phyloP scores from a whole-genome alignment of 2,329 filamentous ascomycete species.

The Exophiala bonariae region DNA sequence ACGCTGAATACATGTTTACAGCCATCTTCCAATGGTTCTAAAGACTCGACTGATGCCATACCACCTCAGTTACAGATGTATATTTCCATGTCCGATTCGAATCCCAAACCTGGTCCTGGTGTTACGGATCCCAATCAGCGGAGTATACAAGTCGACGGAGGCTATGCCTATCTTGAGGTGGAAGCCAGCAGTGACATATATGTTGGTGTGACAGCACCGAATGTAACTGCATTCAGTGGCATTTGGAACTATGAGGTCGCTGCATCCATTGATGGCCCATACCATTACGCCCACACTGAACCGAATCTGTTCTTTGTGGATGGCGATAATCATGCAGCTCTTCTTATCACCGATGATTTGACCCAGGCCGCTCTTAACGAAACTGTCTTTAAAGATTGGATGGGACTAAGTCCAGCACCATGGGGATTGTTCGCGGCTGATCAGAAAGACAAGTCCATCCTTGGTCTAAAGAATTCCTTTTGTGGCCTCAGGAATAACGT shows the following conservation, averaged over 20 bases:
- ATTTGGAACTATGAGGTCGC: slow-evolving; percentile 80
- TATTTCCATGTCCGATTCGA: slow-evolving; percentile 65
- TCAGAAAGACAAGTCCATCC: slow-evolving; percentile 57
- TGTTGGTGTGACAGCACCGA: slow-evolving; percentile 72
- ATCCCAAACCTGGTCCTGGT: slow-evolving; percentile 67
- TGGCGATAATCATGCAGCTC: slow-evolving; percentile 74
- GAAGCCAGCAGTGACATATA: slow-evolving; percentile 69
- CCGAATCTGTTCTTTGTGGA: slow-evolving; percentile 79
- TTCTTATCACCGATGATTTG: slow-evolving; percentile 76
- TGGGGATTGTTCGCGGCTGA: slow-evolving; percentile 78
- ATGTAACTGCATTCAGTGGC: slow-evolving; percentile 62
- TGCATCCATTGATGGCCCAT: slow-evolving; percentile 75
- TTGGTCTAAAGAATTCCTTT: slow-evolving; percentile 75
- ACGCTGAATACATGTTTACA: slow-evolving; percentile 85
- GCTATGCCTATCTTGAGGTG: slow-evolving; percentile 66
- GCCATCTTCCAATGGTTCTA: slow-evolving; percentile 58
- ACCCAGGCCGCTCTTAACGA: slow-evolving; percentile 52
- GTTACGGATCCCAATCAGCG: slow-evolving; percentile 48
- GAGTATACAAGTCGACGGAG: slow-evolving; percentile 59
- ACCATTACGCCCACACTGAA: slow-evolving; percentile 53
- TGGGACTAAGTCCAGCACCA: slow-evolving; percentile 58
- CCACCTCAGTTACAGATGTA: slow-evolving; percentile 77
- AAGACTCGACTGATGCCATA: slow-evolving; percentile 40
- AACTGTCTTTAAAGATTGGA: slow-evolving; percentile 55
- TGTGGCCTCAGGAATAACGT: slow-evolving; percentile 74